These are phyloP conservation scores for Parastagonospora avenae DNA, from an alignment of 2,329 filamentous ascomycete species.

Conservation along the genomic window DNA sequence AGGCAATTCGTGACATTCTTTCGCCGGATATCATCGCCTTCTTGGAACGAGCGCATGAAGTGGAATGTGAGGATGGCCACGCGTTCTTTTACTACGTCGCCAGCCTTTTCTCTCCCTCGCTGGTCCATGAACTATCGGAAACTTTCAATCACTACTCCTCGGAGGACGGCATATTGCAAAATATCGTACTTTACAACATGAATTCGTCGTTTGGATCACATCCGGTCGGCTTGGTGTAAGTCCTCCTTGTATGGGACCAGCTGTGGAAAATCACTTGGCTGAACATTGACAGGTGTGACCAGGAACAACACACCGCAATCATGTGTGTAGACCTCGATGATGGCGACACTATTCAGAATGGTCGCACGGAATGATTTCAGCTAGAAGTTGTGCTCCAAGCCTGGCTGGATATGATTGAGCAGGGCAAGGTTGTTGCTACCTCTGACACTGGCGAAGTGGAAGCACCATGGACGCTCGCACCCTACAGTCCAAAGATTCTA, in stretches of 20 bases:
- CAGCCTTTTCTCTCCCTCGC: background rate
- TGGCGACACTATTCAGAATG: background rate
- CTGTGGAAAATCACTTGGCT: background rate
- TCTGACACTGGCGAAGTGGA: constrained; percentile 1
- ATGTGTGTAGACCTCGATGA: constrained; percentile 6
- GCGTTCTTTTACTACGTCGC: constrained; percentile 7
- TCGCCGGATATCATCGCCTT: constrained; percentile 2
- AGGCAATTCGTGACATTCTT: constrained; percentile 1
- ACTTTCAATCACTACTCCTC: background rate
- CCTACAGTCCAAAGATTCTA: constrained; percentile 8
- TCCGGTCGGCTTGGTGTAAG: constrained; percentile 4
- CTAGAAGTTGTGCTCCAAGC: constrained; percentile 15
- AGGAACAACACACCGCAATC: constrained; percentile 1
- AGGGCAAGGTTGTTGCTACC: constrained; percentile 16
- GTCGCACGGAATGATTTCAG: constrained; percentile 12
- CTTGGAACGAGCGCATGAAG: constrained; percentile 3
- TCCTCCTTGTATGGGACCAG: background rate
- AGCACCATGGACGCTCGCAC: constrained; percentile 2
- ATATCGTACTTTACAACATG: constrained; percentile 1
- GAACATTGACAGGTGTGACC: constrained; percentile 2
- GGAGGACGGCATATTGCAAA: background rate
- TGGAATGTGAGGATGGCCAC: background rate
- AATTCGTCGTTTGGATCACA: constrained; percentile 2
- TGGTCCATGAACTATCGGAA: background rate
- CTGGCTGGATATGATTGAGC: constrained; percentile 19